phyloP scores from a whole-genome alignment of 2,329 filamentous ascomycete species.

The Epichloe brachyelytri region DNA sequence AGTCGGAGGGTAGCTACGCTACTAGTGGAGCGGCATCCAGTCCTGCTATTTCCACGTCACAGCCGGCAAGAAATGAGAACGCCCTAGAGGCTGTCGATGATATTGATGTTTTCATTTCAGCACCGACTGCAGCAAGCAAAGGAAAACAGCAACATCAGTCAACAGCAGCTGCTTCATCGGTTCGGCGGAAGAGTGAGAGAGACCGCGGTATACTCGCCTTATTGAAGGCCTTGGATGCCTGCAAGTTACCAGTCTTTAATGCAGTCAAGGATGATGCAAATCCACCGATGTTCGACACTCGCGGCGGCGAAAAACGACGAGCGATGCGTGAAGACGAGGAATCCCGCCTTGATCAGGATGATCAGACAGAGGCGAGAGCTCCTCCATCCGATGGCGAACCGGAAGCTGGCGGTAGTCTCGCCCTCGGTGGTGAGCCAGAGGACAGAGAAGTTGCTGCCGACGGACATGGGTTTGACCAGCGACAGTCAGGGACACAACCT shows the following conservation, averaged over 20 bases:
- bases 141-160: conserved; percentile 8
- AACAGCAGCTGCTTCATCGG: not conserved
- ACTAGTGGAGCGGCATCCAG: conserved; percentile 74
- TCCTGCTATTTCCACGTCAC: conserved; percentile 54
- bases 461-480: conserved; percentile 38
- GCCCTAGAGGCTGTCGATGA: conserved; percentile 30
- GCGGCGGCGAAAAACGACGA: conserved; percentile 70
- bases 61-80: conserved; percentile 40
- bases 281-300: conserved; percentile 71
- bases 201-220: conserved; percentile 20
- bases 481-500: conserved; percentile 58
- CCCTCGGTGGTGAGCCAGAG: conserved; percentile 86
- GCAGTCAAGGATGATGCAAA: conserved; percentile 12
- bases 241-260: conserved; percentile 17
- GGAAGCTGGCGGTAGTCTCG: conserved; percentile 72
- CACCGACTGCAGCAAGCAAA: conserved; percentile 11
- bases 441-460: conserved; percentile 50
- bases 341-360: conserved; percentile 36
- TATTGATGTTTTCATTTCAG: conserved; percentile 15
- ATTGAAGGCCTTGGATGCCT: conserved; percentile 24
- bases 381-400: conserved; percentile 54
- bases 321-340: conserved; percentile 64
- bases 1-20: conserved; percentile 66
- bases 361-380: conserved; percentile 30
- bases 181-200: conserved; percentile 7